These are phyloP conservation scores for Mortierella polycephala DNA, from an alignment of 371 early-diverging fungal genomes.

Conservation along the genomic window DNA sequence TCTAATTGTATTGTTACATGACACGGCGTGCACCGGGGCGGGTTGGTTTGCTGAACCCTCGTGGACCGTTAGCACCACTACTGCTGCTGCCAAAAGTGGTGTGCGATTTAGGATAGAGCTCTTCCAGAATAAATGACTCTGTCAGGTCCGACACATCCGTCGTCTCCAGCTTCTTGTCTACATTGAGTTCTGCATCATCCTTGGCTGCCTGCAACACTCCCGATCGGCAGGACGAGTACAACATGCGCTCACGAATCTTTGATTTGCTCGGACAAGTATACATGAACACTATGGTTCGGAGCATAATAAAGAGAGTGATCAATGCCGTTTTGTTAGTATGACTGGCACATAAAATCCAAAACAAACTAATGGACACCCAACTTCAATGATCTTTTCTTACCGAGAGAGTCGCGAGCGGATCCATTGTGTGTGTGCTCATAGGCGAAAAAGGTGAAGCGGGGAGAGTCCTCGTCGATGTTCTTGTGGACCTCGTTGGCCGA, in stretches of 20 bases:
- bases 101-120: conserved; percentile 55
- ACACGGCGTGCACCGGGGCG: conserved; percentile 54
- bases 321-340: too few relatives aligned
- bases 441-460: conserved; percentile 76
- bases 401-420: conserved; percentile 54
- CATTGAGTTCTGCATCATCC: conserved; percentile 60
- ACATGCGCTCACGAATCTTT: conserved; percentile 88
- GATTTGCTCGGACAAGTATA: conserved; percentile 84
- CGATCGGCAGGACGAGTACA: conserved; percentile 81
- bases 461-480: conserved; percentile 62
- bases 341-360: neutral
- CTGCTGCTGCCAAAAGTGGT: conserved; percentile 26
- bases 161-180: conserved; percentile 80
- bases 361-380: neutral
- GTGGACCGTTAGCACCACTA: conserved; percentile 11
- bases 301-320: conserved; percentile 1
- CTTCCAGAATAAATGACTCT: conserved; percentile 66
- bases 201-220: conserved; percentile 69
- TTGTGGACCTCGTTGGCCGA: conserved; percentile 57
- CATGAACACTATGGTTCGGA: conserved; percentile 67
- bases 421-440: conserved; percentile 60
- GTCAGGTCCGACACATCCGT: conserved; percentile 75
- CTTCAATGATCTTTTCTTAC: conserved; percentile 44
- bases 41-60: conserved; percentile 51
- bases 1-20: conserved; percentile 20